A percentile compares a stretch with the other conserved stretches of the same genome.
Evolutionary conservation across 2,329 filamentous ascomycete species (phyloP).

Genomic region (Sporothrix brasiliensis): DNA sequence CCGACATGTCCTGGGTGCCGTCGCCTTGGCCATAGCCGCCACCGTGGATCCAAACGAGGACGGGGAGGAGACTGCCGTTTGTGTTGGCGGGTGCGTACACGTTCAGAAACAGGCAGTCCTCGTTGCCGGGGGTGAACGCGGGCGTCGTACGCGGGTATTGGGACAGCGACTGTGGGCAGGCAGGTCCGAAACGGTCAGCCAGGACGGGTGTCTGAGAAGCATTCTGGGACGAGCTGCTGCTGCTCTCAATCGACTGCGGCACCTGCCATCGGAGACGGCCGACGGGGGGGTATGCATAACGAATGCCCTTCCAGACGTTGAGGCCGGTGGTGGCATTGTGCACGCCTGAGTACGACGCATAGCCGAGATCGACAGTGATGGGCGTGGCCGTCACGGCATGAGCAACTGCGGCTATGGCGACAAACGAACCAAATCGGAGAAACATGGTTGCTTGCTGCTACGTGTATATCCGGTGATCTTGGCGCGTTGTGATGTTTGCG

Average conservation of each 20-base stretch:
- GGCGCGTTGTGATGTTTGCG: too few species aligned
- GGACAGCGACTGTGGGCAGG: conserved; percentile 34
- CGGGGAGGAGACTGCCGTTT: conserved; percentile 41
- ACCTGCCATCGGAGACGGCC: conserved; percentile 26
- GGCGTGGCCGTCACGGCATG: neutral
- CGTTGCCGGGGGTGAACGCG: conserved; percentile 34
- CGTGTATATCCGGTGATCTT: neutral
- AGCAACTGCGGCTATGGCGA: neutral
- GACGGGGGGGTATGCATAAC: conserved; percentile 24
- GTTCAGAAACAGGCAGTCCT: conserved; percentile 50
- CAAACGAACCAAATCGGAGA: neutral
- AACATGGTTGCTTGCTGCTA: neutral
- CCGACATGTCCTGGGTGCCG: conserved; percentile 36
- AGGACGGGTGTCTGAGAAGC: conserved; percentile 25
- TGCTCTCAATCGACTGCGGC: neutral
- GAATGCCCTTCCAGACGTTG: conserved; percentile 23
- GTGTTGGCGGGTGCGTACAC: conserved; percentile 46
- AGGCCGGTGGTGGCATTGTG: conserved; percentile 27
- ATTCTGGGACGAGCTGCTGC: neutral
- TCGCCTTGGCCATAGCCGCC: conserved; percentile 39
- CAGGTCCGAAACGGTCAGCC: conserved; percentile 33
- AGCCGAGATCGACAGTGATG: conserved; percentile 34
- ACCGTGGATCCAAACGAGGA: conserved; percentile 56
- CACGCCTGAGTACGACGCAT: conserved; percentile 35
- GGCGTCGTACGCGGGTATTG: neutral